These are phyloP conservation scores for Monosporozyma solicola DNA, from an alignment of 805 yeast species.

Conservation along the genomic window DNA sequence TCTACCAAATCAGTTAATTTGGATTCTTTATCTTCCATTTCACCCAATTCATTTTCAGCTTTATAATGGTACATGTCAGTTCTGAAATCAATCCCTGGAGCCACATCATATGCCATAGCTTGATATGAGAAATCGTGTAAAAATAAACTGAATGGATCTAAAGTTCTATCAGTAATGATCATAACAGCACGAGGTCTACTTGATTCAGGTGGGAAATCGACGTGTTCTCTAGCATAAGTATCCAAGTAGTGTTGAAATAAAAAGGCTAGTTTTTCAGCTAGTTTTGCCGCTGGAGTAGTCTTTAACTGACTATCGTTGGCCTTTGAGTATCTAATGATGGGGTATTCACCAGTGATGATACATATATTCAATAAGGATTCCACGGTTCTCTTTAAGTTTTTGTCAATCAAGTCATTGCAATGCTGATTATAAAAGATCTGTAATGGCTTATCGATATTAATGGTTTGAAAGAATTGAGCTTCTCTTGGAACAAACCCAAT, in stretches of 20 bases:
- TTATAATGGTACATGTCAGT: constrained; percentile 43
- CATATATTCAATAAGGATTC: constrained; percentile 61
- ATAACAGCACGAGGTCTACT: constrained; percentile 63
- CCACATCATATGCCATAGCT: constrained; percentile 80
- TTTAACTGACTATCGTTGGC: constrained; percentile 42
- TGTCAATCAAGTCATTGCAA: constrained; percentile 52
- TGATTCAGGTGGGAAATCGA: constrained; percentile 49
- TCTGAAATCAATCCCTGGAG: constrained; percentile 35
- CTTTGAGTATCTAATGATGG: constrained; percentile 64
- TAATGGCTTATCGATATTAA: constrained; percentile 53
- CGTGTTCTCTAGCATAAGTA: constrained; percentile 60
- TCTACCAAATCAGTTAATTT: constrained; percentile 48
- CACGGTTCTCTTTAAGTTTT: constrained; percentile 52
- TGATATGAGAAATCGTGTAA: constrained; percentile 87
- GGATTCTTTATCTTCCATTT: constrained; percentile 36
- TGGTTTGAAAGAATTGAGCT: constrained; percentile 52
- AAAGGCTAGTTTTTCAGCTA: constrained; percentile 63
- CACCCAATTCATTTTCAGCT: constrained; percentile 47
- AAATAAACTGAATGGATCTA: constrained; percentile 77
- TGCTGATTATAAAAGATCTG: constrained; percentile 62
- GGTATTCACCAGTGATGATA: constrained; percentile 78
- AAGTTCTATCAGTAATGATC: constrained; percentile 70
- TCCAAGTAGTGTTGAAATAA: constrained; percentile 65
- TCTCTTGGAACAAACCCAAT: constrained; percentile 60
- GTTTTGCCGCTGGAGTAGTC: constrained; percentile 43